Conservation (phyloP, 495 filamentous ascomycete species). For the Penicillium verhagenii region DNA sequence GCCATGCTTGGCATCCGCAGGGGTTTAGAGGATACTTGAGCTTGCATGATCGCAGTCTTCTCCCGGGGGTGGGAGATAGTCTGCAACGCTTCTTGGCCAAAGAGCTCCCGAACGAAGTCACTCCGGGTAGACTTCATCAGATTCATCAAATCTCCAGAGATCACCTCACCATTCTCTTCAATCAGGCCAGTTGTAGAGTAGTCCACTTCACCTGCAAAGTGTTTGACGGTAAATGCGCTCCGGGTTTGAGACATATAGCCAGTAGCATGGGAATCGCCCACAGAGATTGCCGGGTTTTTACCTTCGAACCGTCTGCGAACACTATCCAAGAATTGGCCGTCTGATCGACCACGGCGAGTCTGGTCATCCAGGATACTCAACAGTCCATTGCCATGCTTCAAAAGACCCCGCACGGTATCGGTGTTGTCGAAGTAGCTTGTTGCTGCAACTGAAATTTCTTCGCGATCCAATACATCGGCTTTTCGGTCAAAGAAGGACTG, state of each 20-base stretch:
- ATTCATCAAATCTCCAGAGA: conserved; percentile 95
- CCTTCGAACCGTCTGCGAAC: conserved; percentile 88
- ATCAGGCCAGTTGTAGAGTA: conserved; percentile 81
- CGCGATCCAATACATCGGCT: conserved; percentile 85
- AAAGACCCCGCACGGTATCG: conserved; percentile 82
- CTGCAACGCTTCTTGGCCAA: conserved; percentile 88
- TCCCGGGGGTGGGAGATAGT: conserved; percentile 90
- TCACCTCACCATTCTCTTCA: conserved; percentile 93
- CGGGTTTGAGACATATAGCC: conserved; percentile 73
- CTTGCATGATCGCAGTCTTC: conserved; percentile 88
- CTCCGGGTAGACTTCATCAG: conserved; percentile 84
- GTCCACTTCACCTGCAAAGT: conserved; percentile 96
- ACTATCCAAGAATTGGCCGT: conserved; percentile 86
- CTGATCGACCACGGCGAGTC: conserved; percentile 80
- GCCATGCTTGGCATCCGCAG: conserved; percentile 91
- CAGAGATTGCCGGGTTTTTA: conserved; percentile 85
- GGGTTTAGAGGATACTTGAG: conserved; percentile 91
- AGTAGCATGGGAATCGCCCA: conserved; percentile 67
- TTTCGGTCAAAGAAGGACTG: conserved; percentile 95
- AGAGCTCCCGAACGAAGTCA: conserved; percentile 83
- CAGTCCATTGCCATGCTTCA: conserved; percentile 90
- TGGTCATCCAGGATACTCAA: conserved; percentile 95
- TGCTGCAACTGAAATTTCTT: conserved; percentile 83
- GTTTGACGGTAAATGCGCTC: conserved; percentile 83
- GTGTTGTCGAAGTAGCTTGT: conserved; percentile 98